Evolutionary conservation across 495 filamentous ascomycete genomes (phyloP), one percentile per base, ranked within the genome.

Genomic region (Lasiosphaeriaceae sp.): DNA sequence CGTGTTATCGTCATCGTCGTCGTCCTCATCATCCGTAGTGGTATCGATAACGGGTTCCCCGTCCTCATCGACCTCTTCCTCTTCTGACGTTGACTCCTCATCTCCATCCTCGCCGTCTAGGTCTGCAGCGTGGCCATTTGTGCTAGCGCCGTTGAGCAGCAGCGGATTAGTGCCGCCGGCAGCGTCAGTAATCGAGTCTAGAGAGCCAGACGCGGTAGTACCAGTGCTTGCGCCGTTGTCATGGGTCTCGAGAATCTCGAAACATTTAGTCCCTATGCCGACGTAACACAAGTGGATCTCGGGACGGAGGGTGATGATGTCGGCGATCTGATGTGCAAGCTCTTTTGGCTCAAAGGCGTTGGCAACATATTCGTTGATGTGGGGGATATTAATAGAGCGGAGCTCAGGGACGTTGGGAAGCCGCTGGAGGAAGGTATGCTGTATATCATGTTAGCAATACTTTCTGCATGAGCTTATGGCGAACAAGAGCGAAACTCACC

Each of bases 381-480:
- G 80, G 2, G 89, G 83, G 23, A 97, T 83, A 63, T 96, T 86
- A 5, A 96, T 77, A 1, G 89, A 86, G 3, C 85, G 86, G 26
- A 97, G 80, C 53, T 89, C 84, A 2, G 86, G 79, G 52, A 96
- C 78, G 29, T 85, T 79, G 2, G 90, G 90, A 17, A 97, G 81
- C 51, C 86, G 79, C 62, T 91, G 90, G 5, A 97, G 80, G 77
- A 97, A 91, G 59, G 81, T 87, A 75, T 97, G 93, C 92, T 96
- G 58, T 54, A 47, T 34, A 1, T n/a, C 16, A 49, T 74, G 68
- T 68, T 53, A 55, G 26, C 52, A 26, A 45, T 19, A n/a, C 17
- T 20, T 12, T 41, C 17, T 37, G 12, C 4, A 22, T 11, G n/a
- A 9, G 43, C n/a, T n/a, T n/a, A n/a, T n/a, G 47, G 37, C 50